phyloP scores from a whole-genome alignment of 768 basidiomycete genomes.

The Lactarius indigo region DNA sequence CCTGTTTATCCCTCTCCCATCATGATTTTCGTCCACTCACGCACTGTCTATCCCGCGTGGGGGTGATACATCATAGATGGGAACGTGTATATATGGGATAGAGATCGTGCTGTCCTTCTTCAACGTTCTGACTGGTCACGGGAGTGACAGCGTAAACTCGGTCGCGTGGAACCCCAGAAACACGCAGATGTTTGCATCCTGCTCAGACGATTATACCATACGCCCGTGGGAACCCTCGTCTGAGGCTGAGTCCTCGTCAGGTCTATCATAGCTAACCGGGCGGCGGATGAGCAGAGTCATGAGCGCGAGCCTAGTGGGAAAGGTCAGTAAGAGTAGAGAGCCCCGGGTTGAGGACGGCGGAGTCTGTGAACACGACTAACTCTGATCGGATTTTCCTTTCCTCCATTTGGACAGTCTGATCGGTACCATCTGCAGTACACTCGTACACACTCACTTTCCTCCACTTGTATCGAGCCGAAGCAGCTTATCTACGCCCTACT shows the following conservation, averaged over 20 bases:
- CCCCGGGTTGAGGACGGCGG: conserved; percentile 35
- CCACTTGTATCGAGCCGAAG: neutral
- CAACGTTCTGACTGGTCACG: conserved; percentile 82
- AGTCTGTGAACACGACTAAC: conserved; percentile 18
- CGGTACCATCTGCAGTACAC: conserved; percentile 10
- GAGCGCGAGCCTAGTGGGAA: conserved; percentile 41
- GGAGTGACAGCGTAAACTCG: conserved; percentile 84
- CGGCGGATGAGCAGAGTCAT: conserved; percentile 12
- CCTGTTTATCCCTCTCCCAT: conserved; percentile 10
- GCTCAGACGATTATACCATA: conserved; percentile 88
- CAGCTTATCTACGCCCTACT: neutral
- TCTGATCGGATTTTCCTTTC: neutral
- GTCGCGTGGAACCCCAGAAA: conserved; percentile 95
- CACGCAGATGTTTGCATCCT: conserved; percentile 91
- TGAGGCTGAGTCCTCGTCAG: conserved; percentile 18
- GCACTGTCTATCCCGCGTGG: conserved; percentile 9
- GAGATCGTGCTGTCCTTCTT: conserved; percentile 76
- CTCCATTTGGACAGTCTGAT: conserved; percentile 14
- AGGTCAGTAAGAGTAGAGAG: conserved; percentile 57
- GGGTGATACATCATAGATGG: conserved; percentile 48
- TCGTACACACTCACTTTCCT: neutral
- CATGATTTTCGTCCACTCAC: conserved; percentile 7
- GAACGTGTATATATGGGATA: conserved; percentile 94
- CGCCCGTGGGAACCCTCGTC: conserved; percentile 78
- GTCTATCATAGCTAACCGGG: neutral